Conservation (phyloP, 345 rosid species). For the Citrus mangshanensis region DNA sequence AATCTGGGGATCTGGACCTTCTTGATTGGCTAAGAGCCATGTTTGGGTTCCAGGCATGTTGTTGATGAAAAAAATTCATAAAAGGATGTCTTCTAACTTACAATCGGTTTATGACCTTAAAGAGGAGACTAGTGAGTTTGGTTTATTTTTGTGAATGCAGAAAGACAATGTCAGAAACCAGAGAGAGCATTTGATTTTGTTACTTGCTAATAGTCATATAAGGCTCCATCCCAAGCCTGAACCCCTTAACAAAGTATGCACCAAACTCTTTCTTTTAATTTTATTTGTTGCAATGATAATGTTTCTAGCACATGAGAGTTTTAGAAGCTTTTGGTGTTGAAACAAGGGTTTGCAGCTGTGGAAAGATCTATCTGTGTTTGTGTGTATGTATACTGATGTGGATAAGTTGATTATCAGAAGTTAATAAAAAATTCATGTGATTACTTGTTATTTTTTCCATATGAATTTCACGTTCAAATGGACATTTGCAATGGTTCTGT, state of each 20-base stretch:
- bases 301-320: not conserved
- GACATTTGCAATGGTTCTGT: not conserved
- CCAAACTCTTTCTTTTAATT: conserved; percentile 1
- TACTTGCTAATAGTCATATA: conserved; percentile 82
- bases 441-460: not conserved
- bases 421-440: not conserved
- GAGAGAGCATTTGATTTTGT: conserved; percentile 90
- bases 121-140: conserved; percentile 13
- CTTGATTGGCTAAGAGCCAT: conserved; percentile 96
- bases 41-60: conserved; percentile 95
- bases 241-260: conserved; percentile 79
- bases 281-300: not conserved
- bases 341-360: not conserved
- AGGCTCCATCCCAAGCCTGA: conserved; percentile 87
- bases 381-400: not conserved
- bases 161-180: conserved; percentile 92
- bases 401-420: not conserved
- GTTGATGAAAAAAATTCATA: conserved; percentile 8
- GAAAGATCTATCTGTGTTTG: not conserved
- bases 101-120: not conserved
- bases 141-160: conserved; percentile 41
- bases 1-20: conserved; percentile 82
- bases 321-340: not conserved
- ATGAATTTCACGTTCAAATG: not conserved
- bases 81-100: not conserved